Evolutionary conservation across 176 grass and related monocot genomes (phyloP), one percentile per base, ranked within the genome.

Genomic region (Oryza coarctata): DNA sequence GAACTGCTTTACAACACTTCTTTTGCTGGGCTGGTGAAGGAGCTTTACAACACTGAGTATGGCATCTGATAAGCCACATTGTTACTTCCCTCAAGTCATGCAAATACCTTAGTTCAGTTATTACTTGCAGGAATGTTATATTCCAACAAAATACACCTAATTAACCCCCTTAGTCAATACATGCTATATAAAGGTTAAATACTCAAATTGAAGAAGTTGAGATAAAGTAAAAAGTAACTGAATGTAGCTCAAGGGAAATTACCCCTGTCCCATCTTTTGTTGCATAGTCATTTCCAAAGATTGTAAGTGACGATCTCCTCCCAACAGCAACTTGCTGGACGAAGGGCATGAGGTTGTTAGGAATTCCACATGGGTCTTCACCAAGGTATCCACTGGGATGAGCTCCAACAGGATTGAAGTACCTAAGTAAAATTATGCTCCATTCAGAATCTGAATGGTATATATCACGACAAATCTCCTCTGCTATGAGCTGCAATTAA

Each of bases 321-420:
- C 92, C 95, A 71, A 98, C 92, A 84, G 95, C 95, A 84, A 98
- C 91, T 93, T 98, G 95, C 67, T 98, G 95, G 71, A 98, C 95
- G 57, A 91, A 89, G 66, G 95, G 95, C 95, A 98, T 98, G 62
- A 98, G 92, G 82, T 98, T 98, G 86, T 95, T 98, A 71, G 95
- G 95, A 73, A 86, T 91, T 77, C 95, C 95, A 45, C 79, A 88
- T 57, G 95, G 95, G 36, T 98, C 95, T 87, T 98, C 95, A 67
- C 95, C 95, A 65, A 98, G 87, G 78, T 87, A 88, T 71, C 95
- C 95, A 86, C 92, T 98, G 34, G 90, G 90, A 79, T 98, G 92
- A 86, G 92, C 95, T 74, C 92, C 95, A 34, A 98, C 95, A 7
- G 95, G 95, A 75, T 98, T 98, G 85, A 95, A 98, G 65, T 98